phyloP scores from a whole-genome alignment of 202 grass and related monocot genomes.

The Zizania palustris region DNA sequence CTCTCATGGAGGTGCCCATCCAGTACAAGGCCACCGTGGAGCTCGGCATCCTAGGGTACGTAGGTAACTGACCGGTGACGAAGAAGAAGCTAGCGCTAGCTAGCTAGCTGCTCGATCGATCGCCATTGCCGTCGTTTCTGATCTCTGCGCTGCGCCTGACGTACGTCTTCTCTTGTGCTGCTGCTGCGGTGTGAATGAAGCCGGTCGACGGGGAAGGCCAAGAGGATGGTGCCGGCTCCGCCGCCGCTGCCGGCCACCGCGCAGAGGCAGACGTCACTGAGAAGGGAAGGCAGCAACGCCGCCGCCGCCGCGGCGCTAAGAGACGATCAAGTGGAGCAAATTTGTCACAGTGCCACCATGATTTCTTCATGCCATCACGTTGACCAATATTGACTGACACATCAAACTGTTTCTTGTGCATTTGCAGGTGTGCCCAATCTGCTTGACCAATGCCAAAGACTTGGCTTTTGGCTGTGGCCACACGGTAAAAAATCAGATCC shows the following conservation, averaged over 20 bases:
- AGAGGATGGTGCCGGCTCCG: constrained; percentile 53
- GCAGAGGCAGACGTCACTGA: constrained; percentile 50
- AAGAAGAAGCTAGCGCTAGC: neutral
- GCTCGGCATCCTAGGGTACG: constrained; percentile 80
- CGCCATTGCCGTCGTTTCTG: neutral
- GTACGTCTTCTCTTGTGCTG: neutral
- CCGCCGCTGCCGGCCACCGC: constrained; percentile 55
- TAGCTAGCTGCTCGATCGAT: neutral
- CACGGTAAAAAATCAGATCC: constrained; percentile 56
- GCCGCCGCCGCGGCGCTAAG: neutral
- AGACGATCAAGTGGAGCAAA: constrained; percentile 50
- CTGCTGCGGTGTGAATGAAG: constrained; percentile 6
- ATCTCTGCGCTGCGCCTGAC: neutral
- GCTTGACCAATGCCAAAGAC: constrained; percentile 77
- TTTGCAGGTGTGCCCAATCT: constrained; percentile 81
- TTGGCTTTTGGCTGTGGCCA: constrained; percentile 89
- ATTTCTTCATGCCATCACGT: neutral
- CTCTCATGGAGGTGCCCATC: constrained; percentile 91
- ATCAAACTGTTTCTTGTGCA: neutral
- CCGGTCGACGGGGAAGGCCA: constrained; percentile 56
- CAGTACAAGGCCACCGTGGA: constrained; percentile 95
- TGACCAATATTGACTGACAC: neutral
- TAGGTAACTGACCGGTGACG: neutral
- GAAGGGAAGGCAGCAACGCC: constrained; percentile 41
- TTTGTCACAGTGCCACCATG: neutral